Evolutionary conservation across 805 yeast genomes (phyloP).

Genomic region (Candida insectorum): DNA sequence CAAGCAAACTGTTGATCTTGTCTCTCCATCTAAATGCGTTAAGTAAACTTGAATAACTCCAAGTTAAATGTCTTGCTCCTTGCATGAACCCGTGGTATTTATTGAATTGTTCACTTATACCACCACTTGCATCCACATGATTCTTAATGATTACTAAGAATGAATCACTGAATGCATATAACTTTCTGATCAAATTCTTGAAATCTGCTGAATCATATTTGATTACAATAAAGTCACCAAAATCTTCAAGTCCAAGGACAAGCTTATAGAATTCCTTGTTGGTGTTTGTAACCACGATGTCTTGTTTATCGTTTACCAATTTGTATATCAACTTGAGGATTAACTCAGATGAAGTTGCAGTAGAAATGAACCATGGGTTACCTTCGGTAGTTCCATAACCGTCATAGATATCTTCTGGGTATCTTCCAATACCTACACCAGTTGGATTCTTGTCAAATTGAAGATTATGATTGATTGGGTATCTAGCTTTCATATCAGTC

Average conservation of each 20-base stretch:
- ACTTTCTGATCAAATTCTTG: slow-evolving; percentile 39
- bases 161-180: slow-evolving; percentile 62
- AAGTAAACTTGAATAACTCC: slow-evolving; percentile 85
- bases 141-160: slow-evolving; percentile 56
- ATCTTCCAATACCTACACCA: slow-evolving; percentile 81
- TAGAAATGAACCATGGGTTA: slow-evolving; percentile 89
- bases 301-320: slow-evolving; percentile 33
- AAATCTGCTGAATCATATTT: slow-evolving; percentile 43
- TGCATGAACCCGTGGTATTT: slow-evolving; percentile 76
- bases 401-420: slow-evolving; percentile 89
- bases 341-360: slow-evolving; percentile 65
- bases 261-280: slow-evolving; percentile 28
- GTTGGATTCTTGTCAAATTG: not conserved
- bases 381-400: slow-evolving; percentile 73
- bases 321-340: slow-evolving; percentile 53
- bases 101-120: slow-evolving; percentile 87
- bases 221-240: slow-evolving; percentile 19
- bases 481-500: slow-evolving; percentile 66
- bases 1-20: not conserved
- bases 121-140: slow-evolving; percentile 64
- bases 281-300: slow-evolving; percentile 38
- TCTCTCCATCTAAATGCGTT: slow-evolving; percentile 63
- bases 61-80: slow-evolving; percentile 84
- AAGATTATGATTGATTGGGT: slow-evolving; percentile 65
- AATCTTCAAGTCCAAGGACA: slow-evolving; percentile 21